Base-by-base conservation (phyloP, 1,284 basidiomycete genomes). In the Apiotrichum akiyoshidainum region DNA sequence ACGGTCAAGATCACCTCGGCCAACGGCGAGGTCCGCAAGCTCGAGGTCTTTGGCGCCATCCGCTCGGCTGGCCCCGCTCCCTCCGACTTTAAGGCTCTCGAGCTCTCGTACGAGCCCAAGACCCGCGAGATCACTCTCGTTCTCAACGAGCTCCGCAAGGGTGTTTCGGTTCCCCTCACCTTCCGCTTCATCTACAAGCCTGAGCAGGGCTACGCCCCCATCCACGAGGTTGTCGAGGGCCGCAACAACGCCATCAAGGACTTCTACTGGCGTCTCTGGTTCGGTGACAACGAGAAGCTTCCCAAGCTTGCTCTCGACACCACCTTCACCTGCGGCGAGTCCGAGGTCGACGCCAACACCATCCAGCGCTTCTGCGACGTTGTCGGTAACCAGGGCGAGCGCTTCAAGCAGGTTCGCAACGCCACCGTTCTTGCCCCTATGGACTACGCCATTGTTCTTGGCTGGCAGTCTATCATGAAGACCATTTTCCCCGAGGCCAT, bases 401-500 rank as follows among this genome's bases (percentile, higher is more conserved):
- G 84, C 9, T 99, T 95, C 84, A 91, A 93, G 83, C 81, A 83
- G 31, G 40, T 45, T 16, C 83, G 90, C 54, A 86, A 82, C 56
- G 83, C 86, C 48, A 82, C 80, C 35, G 84, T 91, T 39, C 85
- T 87, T 70, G 91, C 92, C 0, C 95, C 95, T 0, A 96, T 99
- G 92, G 96, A 99, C 81, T 98, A 96, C 73, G 92, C 93, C 56
- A 99, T 99, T 72, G 94, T 98, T 59, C 89, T 93, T 50, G 93
- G 94, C 46, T 98, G 95, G 94, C 87, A 92, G 86, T 89, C 92
- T 11, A 96, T 96, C 78, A 97, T 97, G 88, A 91, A 90, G 76
- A 86, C 92, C 2, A 93, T 97, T 77, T 98, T 96, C 86, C 94
- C 94, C n/a, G 74, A 83, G 21, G 79, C 85, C 11, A 90, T 97